Evolutionary conservation across 257 asterid species (phyloP).

Genomic region (Parsonsia alboflavescens): DNA sequence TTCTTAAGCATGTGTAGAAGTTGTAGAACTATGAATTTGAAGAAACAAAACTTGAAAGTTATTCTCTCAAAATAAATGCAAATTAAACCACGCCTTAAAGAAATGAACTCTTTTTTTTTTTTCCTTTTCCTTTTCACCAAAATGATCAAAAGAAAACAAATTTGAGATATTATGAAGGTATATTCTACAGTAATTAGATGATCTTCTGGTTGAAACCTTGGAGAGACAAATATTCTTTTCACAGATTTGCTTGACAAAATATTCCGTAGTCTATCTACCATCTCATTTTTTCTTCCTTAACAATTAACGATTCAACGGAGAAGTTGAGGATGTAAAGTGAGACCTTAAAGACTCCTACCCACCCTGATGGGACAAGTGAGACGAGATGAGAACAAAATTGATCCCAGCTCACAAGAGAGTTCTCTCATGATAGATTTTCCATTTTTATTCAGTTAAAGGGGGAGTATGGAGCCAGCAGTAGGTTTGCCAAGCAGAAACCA

Average conservation of each 20-base stretch:
- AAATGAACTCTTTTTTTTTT: too few species aligned
- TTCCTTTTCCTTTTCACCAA: background rate
- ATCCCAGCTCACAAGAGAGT: too few species aligned
- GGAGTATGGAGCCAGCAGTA: too few species aligned
- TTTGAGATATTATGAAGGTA: background rate
- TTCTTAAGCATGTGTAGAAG: background rate
- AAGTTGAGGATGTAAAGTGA: background rate
- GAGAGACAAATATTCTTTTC: background rate
- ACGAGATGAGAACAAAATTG: too few species aligned
- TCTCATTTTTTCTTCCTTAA: background rate
- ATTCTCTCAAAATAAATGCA: background rate
- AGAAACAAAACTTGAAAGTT: background rate
- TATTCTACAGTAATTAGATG: background rate
- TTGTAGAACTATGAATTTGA: background rate
- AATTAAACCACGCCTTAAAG: background rate
- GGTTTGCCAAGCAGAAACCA: background rate
- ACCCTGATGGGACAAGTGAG: too few species aligned
- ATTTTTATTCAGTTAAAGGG: too few species aligned
- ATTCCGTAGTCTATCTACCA: background rate
- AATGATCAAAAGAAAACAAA: background rate
- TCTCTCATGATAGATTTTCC: too few species aligned
- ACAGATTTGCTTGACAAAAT: background rate
- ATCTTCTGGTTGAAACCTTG: background rate
- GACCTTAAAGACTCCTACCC: too few species aligned
- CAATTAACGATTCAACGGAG: background rate